A percentile compares a stretch with the other conserved stretches of the same genome.
Evolutionary conservation across 495 filamentous ascomycete species (phyloP).

Genomic region (Penicillium crystallinum): DNA sequence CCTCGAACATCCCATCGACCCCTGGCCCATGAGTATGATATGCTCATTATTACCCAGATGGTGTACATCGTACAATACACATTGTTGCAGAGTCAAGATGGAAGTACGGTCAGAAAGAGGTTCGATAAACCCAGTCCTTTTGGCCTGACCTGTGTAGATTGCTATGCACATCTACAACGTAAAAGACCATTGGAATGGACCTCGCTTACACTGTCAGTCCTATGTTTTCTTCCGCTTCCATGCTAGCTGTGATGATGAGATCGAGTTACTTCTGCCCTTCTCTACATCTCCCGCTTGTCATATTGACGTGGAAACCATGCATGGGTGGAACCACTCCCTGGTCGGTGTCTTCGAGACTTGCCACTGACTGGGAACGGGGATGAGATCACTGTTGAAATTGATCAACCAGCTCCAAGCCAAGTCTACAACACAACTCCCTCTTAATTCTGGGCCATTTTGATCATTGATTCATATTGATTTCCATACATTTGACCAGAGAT

Average conservation of each 20-base stretch:
- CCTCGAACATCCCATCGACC: not conserved
- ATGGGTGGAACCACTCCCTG: conserved; percentile 3
- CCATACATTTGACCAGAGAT: too few relatives aligned
- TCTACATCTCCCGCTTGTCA: not conserved
- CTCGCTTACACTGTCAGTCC: not conserved
- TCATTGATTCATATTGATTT: too few relatives aligned
- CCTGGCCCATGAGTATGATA: not conserved
- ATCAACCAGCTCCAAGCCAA: not conserved
- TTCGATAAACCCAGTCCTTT: too few relatives aligned
- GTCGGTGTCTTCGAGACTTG: not conserved
- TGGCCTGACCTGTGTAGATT: too few relatives aligned
- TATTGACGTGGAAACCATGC: conserved; percentile 9
- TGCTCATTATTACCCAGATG: not conserved
- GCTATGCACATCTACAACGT: too few relatives aligned
- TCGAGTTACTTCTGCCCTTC: too few relatives aligned
- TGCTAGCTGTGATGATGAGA: too few relatives aligned
- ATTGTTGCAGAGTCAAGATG: not conserved
- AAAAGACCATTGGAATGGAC: too few relatives aligned
- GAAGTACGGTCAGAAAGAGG: too few relatives aligned
- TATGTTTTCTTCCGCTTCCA: too few relatives aligned
- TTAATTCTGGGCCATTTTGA: not conserved
- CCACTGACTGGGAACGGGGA: not conserved
- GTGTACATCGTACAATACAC: too few relatives aligned
- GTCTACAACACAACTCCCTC: too few relatives aligned
- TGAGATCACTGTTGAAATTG: not conserved